Conservation (phyloP, 2,329 filamentous ascomycete species). For the Exserohilum turcica region DNA sequence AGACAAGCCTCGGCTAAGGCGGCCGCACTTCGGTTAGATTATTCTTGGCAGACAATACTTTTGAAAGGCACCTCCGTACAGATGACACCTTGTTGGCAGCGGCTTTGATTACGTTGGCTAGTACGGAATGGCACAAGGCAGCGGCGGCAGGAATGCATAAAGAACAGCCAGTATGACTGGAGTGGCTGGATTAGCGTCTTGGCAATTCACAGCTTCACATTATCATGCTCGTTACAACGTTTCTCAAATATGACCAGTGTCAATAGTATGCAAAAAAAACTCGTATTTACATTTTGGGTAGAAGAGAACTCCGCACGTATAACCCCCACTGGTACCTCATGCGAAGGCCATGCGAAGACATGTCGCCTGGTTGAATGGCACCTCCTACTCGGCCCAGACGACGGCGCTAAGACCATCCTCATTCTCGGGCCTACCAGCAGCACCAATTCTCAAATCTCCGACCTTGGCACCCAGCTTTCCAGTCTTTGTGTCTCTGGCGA, state of each 20-base stretch:
- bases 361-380: background rate
- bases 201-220: conserved; percentile 4
- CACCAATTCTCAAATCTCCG: conserved; percentile 34
- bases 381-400: conserved; percentile 40
- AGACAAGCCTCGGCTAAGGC: too few relatives aligned
- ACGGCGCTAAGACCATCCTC: conserved; percentile 43
- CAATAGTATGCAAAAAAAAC: too few relatives aligned
- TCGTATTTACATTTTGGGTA: too few relatives aligned
- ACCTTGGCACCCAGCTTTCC: conserved; percentile 34
- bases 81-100: too few relatives aligned
- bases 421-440: conserved; percentile 34
- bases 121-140: background rate
- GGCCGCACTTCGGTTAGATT: too few relatives aligned
- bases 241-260: background rate
- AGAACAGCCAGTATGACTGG: background rate
- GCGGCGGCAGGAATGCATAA: conserved; percentile 2
- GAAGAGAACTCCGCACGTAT: too few relatives aligned
- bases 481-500: conserved; percentile 33
- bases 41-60: too few relatives aligned
- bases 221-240: background rate
- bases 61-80: too few relatives aligned
- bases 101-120: too few relatives aligned
- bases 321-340: too few relatives aligned
- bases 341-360: background rate
- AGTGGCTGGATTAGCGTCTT: conserved; percentile 8